Evolutionary conservation across 805 yeast species (phyloP).

Genomic region (Blastobotrys americana): DNA sequence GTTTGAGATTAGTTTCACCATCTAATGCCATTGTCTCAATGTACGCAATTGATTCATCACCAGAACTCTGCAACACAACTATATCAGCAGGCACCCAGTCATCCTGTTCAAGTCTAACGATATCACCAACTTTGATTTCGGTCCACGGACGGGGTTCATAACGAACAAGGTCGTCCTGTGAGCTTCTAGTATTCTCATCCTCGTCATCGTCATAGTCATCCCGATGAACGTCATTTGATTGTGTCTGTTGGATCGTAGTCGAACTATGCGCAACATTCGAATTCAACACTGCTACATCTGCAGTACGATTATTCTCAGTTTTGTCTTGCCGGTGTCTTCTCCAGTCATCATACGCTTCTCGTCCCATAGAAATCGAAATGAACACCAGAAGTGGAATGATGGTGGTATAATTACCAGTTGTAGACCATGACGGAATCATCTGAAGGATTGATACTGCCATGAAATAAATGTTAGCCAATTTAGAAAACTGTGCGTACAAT

Average conservation of each 20-base stretch:
- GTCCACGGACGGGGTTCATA: slow-evolving; percentile 53
- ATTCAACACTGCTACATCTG: slow-evolving; percentile 34
- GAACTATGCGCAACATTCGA: not conserved
- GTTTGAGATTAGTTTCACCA: slow-evolving; percentile 91
- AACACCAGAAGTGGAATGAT: slow-evolving; percentile 82
- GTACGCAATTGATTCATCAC: slow-evolving; percentile 52
- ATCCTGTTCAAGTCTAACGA: slow-evolving; percentile 62
- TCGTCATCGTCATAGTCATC: not conserved
- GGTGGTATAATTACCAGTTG: slow-evolving; percentile 93
- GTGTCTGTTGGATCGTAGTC: not conserved
- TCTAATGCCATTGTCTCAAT: slow-evolving; percentile 97
- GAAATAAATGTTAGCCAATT: slow-evolving; percentile 86
- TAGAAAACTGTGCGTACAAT: slow-evolving; percentile 82
- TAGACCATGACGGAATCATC: slow-evolving; percentile 95
- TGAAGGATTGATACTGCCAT: slow-evolving; percentile 85
- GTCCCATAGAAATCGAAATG: slow-evolving; percentile 77
- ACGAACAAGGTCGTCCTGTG: slow-evolving; percentile 22
- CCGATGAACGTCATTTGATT: not conserved
- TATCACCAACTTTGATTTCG: slow-evolving; percentile 78
- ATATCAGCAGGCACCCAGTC: slow-evolving; percentile 96
- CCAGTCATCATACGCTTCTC: slow-evolving; percentile 94
- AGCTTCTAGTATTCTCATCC: not conserved
- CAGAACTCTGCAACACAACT: slow-evolving; percentile 58
- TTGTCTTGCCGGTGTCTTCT: slow-evolving; percentile 78
- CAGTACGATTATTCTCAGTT: slow-evolving; percentile 62